A percentile compares a stretch with the other conserved stretches of the same genome.
Evolutionary conservation across 139 green algal species (phyloP).

Genomic region (Chlamydomonas schloesseri): DNA sequence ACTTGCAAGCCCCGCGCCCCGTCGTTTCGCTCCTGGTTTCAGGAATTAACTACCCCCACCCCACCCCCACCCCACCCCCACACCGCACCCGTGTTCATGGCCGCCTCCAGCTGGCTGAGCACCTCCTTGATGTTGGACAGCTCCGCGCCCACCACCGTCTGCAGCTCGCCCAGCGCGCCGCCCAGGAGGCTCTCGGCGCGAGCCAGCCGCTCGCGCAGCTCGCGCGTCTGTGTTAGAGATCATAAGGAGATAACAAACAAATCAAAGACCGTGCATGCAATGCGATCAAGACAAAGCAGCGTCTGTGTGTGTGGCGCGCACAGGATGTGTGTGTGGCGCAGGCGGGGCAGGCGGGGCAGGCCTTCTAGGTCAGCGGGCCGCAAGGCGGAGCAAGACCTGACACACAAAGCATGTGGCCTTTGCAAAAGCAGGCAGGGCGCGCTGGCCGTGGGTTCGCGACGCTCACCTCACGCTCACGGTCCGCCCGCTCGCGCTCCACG

Average conservation of each 20-base stretch:
- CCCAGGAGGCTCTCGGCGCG: constrained; percentile 36
- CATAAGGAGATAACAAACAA: too few species aligned
- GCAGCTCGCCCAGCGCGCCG: constrained; percentile 32
- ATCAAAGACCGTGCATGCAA: too few species aligned
- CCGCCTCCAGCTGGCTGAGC: constrained; percentile 36
- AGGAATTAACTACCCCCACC: too few species aligned
- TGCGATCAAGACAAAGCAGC: neutral
- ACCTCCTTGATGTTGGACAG: constrained; percentile 43
- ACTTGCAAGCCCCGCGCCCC: too few species aligned
- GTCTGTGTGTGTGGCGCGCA: neutral
- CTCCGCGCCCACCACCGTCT: constrained; percentile 34
- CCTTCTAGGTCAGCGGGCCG: too few species aligned
- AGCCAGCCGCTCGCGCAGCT: constrained; percentile 30
- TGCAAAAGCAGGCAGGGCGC: too few species aligned
- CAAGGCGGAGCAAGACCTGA: too few species aligned
- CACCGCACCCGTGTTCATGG: constrained; percentile 21
- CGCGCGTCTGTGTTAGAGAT: constrained; percentile 32
- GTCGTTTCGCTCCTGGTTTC: too few species aligned
- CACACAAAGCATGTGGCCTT: too few species aligned
- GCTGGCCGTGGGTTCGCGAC: too few species aligned
- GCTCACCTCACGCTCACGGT: constrained; percentile 30
- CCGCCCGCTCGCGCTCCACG: constrained; percentile 11
- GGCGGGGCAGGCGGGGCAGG: too few species aligned
- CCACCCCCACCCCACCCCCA: neutral
- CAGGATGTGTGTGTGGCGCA: too few species aligned